A percentile compares a stretch with the other conserved stretches of the same genome.
phyloP scores from a whole-genome alignment of 192 early-diverging fungal genomes.

The Globomyces pollinis-pini region DNA sequence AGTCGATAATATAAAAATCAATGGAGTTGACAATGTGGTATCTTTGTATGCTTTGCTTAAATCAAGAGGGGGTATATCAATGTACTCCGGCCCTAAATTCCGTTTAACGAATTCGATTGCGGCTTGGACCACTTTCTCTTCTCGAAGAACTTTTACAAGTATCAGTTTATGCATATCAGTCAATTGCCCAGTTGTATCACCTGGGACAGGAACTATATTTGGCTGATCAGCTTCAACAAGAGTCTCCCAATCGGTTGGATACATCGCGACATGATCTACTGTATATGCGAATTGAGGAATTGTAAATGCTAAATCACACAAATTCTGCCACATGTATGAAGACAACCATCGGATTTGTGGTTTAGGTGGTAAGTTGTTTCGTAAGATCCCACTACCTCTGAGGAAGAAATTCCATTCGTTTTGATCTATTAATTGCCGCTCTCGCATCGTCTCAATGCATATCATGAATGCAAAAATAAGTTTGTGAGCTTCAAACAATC shows the following conservation, averaged over 20 bases:
- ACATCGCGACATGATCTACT: slow-evolving; percentile 38
- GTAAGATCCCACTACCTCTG: slow-evolving; percentile 33
- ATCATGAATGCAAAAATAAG: slow-evolving; percentile 54
- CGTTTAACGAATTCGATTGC: slow-evolving; percentile 46
- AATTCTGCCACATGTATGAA: slow-evolving; percentile 44
- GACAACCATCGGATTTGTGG: slow-evolving; percentile 37
- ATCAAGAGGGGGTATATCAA: slow-evolving; percentile 52
- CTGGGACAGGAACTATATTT: slow-evolving; percentile 25
- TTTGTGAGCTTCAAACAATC: slow-evolving; percentile 56
- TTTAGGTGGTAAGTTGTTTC: slow-evolving; percentile 29
- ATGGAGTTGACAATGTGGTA: slow-evolving; percentile 33
- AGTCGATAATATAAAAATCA: slow-evolving; percentile 58
- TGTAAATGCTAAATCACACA: slow-evolving; percentile 36
- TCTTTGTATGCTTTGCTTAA: slow-evolving; percentile 50
- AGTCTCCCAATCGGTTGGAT: slow-evolving; percentile 40
- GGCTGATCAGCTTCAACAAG: slow-evolving; percentile 38
- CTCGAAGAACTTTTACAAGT: slow-evolving; percentile 48
- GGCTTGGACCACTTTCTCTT: slow-evolving; percentile 47
- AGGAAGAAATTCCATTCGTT: slow-evolving; percentile 56
- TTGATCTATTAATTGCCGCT: slow-evolving; percentile 29
- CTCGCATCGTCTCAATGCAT: slow-evolving; percentile 46
- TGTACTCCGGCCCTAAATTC: slow-evolving; percentile 47
- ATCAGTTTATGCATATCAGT: slow-evolving; percentile 46
- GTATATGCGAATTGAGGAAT: slow-evolving; percentile 33
- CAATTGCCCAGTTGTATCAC: slow-evolving; percentile 20